Evolutionary conservation across 2,329 filamentous ascomycete genomes (phyloP).

Genomic region (Drechslerella coelobrocha): DNA sequence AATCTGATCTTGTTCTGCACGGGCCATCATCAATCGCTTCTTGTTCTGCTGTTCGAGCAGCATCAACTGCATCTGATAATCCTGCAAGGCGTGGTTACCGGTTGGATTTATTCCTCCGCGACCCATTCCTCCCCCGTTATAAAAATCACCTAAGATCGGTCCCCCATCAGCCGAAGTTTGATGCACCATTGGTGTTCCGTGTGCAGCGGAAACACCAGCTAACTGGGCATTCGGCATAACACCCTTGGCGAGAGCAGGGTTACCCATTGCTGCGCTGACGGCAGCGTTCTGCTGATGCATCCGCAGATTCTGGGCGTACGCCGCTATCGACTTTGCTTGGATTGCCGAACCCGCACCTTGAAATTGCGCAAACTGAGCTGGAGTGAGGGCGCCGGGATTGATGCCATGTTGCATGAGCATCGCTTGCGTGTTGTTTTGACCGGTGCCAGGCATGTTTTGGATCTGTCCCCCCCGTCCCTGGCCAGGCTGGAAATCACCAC

Average conservation of each 20-base stretch:
- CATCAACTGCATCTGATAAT: slow-evolving; percentile 91
- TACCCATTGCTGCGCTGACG: slow-evolving; percentile 47
- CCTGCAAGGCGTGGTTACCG: slow-evolving; percentile 81
- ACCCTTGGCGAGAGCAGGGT: slow-evolving; percentile 55
- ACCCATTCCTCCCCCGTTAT: slow-evolving; percentile 53
- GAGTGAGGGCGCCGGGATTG: slow-evolving; percentile 74
- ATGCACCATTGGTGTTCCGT: slow-evolving; percentile 81
- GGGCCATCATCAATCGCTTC: slow-evolving; percentile 82
- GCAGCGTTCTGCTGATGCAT: slow-evolving; percentile 73
- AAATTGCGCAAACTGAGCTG: slow-evolving; percentile 75
- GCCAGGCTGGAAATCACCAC: slow-evolving; percentile 39
- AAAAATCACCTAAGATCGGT: slow-evolving; percentile 56
- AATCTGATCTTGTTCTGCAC: slow-evolving; percentile 75
- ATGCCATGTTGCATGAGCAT: slow-evolving; percentile 74
- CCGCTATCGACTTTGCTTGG: slow-evolving; percentile 83
- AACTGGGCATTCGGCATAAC: slow-evolving; percentile 78
- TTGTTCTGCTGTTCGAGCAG: slow-evolving; percentile 86
- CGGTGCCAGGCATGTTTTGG: slow-evolving; percentile 41
- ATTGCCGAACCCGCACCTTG: slow-evolving; percentile 62
- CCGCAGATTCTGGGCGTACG: slow-evolving; percentile 83
- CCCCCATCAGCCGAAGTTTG: slow-evolving; percentile 71
- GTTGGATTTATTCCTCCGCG: slow-evolving; percentile 62
- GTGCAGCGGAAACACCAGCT: slow-evolving; percentile 70
- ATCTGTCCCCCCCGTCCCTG: slow-evolving; percentile 45
- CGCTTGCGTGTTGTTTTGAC: slow-evolving; percentile 52